These are phyloP conservation scores for Cryphonectria nitschkei DNA, from an alignment of 2,329 filamentous ascomycete genomes.

Conservation along the genomic window DNA sequence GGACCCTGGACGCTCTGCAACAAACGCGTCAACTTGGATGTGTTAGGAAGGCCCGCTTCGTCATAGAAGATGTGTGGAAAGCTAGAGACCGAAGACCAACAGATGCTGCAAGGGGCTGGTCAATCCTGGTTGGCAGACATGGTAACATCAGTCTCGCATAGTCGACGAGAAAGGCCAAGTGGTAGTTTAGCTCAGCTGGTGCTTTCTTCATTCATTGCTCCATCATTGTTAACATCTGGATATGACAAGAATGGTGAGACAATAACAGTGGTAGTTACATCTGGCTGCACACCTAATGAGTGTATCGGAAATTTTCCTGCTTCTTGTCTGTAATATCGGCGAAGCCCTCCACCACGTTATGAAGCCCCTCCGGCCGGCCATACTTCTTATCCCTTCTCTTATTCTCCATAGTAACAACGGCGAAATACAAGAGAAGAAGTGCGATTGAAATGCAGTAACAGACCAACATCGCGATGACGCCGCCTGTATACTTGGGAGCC, in stretches of 20 bases:
- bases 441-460: slow-evolving; percentile 41
- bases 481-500: slow-evolving; percentile 43
- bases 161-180: background rate
- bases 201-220: background rate
- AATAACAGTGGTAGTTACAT: background rate
- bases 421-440: slow-evolving; percentile 39
- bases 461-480: slow-evolving; percentile 42
- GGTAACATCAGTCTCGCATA: slow-evolving; percentile 35
- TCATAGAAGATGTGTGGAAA: slow-evolving; percentile 39
- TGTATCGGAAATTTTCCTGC: slow-evolving; percentile 36
- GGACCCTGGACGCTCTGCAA: slow-evolving; percentile 34
- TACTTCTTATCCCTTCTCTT: slow-evolving; percentile 34
- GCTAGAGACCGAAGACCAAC: slow-evolving; percentile 32
- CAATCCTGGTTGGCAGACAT: slow-evolving; percentile 25
- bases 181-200: background rate
- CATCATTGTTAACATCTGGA: background rate
- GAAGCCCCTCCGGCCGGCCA: slow-evolving; percentile 32
- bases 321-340: slow-evolving; percentile 33
- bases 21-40: slow-evolving; percentile 37
- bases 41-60: slow-evolving; percentile 37
- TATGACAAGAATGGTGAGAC: background rate
- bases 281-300: slow-evolving; percentile 25
- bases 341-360: slow-evolving; percentile 33
- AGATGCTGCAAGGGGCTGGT: slow-evolving; percentile 23
- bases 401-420: slow-evolving; percentile 34